Percentiles rank a stretch among this genome's conserved stretches.
Evolutionary conservation across 495 filamentous ascomycete genomes (phyloP).

Genomic region (Penicillium argentinense): DNA sequence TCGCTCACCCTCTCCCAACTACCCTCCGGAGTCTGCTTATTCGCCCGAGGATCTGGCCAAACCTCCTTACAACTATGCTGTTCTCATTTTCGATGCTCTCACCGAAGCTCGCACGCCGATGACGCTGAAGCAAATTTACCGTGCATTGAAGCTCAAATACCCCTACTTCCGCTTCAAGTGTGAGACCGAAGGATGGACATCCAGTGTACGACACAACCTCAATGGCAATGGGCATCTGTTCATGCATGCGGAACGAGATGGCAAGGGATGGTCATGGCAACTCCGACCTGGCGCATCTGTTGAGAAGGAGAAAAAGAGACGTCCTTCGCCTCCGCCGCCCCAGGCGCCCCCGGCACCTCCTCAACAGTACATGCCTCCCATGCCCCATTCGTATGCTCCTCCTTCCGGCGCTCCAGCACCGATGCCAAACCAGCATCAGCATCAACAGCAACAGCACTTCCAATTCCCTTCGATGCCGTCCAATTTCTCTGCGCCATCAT

Average conservation of each 20-base stretch:
- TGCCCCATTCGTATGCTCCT: slow-evolving; percentile 37
- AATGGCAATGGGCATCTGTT: slow-evolving; percentile 83
- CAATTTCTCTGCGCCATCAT: slow-evolving; percentile 28
- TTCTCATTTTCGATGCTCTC: slow-evolving; percentile 87
- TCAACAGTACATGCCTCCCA: slow-evolving; percentile 44
- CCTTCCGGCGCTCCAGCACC: slow-evolving; percentile 27
- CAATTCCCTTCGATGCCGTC: slow-evolving; percentile 45
- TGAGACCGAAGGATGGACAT: slow-evolving; percentile 89
- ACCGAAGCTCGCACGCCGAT: slow-evolving; percentile 68
- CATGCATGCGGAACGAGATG: slow-evolving; percentile 74
- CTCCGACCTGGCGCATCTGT: slow-evolving; percentile 62
- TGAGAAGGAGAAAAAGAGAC: slow-evolving; percentile 68
- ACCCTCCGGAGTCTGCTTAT: slow-evolving; percentile 72
- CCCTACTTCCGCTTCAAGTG: slow-evolving; percentile 86
- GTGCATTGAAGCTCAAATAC: slow-evolving; percentile 80
- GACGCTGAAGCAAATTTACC: slow-evolving; percentile 92
- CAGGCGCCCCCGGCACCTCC: slow-evolving; percentile 37
- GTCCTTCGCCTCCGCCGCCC: slow-evolving; percentile 55
- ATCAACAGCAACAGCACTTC: slow-evolving; percentile 36
- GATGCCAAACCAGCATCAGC: slow-evolving; percentile 35
- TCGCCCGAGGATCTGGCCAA: slow-evolving; percentile 83
- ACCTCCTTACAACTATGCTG: slow-evolving; percentile 82
- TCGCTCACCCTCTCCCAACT: slow-evolving; percentile 67
- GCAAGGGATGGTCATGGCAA: slow-evolving; percentile 71
- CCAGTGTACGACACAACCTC: slow-evolving; percentile 93